Conservation (phyloP, 164 flowering plant species). For the Annona squamosa region DNA sequence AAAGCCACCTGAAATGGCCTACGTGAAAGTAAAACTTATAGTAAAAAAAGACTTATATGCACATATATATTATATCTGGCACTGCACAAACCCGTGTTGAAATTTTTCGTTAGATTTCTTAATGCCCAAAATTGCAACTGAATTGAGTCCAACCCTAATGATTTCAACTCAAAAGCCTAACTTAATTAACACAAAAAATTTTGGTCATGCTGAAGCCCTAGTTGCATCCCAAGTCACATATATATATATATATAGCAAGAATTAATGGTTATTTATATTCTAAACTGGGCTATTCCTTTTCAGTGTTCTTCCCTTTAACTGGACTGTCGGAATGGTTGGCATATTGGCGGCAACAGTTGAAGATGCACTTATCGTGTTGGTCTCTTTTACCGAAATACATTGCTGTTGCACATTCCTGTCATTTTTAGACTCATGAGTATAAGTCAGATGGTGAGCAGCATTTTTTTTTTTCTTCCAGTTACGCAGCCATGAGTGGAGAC, state of each 20-base stretch:
- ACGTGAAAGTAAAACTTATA: no score
- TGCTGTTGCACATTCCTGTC: not conserved
- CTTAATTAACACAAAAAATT: no score
- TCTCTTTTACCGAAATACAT: constrained; percentile 5
- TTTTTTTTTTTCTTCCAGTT: constrained; percentile 34
- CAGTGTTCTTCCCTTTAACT: constrained; percentile 86
- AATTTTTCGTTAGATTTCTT: no score
- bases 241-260: not conserved
- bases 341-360: constrained; percentile 76
- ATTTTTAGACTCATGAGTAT: not conserved
- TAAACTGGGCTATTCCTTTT: constrained; percentile 8
- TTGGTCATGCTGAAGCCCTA: no score
- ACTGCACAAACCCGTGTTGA: no score
- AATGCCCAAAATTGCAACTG: no score
- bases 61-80: no score
- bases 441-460: not conserved
- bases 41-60: no score
- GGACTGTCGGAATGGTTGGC: constrained; percentile 96
- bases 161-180: no score
- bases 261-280: not conserved
- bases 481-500: constrained; percentile 73
- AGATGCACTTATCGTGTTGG: constrained; percentile 80
- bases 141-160: no score
- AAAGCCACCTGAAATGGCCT: no score
- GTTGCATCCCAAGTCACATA: not conserved